phyloP scores from a whole-genome alignment of 2,329 filamentous ascomycete genomes.

The Grosmannia penicillata region DNA sequence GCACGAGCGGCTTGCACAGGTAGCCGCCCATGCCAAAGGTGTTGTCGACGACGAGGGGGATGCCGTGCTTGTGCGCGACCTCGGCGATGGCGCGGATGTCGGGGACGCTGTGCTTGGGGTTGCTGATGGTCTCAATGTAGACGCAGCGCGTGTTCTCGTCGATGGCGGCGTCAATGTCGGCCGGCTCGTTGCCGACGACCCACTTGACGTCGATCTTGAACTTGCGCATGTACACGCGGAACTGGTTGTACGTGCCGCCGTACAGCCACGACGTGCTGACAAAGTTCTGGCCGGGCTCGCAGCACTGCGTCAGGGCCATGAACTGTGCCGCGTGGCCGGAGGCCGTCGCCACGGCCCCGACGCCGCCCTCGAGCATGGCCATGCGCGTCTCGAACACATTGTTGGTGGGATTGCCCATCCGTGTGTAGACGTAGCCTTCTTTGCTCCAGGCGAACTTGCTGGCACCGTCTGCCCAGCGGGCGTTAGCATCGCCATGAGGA shows the following conservation, averaged over 20 bases:
- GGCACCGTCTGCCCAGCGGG: too few relatives aligned
- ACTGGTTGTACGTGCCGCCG: slow-evolving; percentile 23
- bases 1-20: slow-evolving; percentile 49
- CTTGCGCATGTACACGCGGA: slow-evolving; percentile 21
- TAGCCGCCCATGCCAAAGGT: slow-evolving; percentile 60
- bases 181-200: slow-evolving; percentile 17
- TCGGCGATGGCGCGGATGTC: slow-evolving; percentile 52
- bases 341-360: too few relatives aligned
- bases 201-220: slow-evolving; percentile 23
- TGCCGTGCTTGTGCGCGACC: slow-evolving; percentile 32
- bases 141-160: slow-evolving; percentile 18
- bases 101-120: slow-evolving; percentile 31
- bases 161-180: slow-evolving; percentile 15
- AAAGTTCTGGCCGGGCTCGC: slow-evolving; percentile 11
- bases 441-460: too few relatives aligned
- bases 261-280: slow-evolving; percentile 14
- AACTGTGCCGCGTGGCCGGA: not conserved
- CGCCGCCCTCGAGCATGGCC: too few relatives aligned
- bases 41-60: slow-evolving; percentile 41
- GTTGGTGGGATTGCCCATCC: too few relatives aligned
- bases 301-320: not conserved
- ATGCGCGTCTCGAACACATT: too few relatives aligned
- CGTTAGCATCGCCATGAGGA: too few relatives aligned
- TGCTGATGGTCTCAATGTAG: slow-evolving; percentile 19
- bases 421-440: too few relatives aligned